Evolutionary conservation across 176 grass and related monocot genomes (phyloP), one percentile per base, ranked within the genome.

Genomic region (Saccharum spontaneum): DNA sequence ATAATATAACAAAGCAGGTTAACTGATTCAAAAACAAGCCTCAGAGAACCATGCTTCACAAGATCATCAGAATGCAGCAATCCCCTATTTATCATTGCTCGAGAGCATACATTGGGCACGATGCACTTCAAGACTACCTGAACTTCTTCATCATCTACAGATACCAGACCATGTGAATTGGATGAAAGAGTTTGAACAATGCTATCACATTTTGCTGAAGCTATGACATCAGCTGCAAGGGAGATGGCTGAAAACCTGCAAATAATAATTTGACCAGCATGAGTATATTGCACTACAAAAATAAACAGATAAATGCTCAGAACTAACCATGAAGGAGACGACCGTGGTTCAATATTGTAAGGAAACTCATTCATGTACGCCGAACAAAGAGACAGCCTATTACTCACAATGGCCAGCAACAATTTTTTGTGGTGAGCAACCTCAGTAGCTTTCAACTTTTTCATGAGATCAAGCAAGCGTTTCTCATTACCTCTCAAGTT

Each of bases 301-400:
- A 76, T 7, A 82, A 77, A 63, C 10, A 60, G 54, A 14, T 10
- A 71, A 15, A 76, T 44, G 10, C 18, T 70, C 68, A 87, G 61
- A 61, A 79, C 92, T 91, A 84, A 98, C 90, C 95, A 94, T 68
- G 91, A 92, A 86, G 85, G 70, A 37, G 76, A 90, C 44, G 82
- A 23, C 6, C 83, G 87, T 7, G 93, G 93, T 86, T 98, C 93
- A 64, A 95, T 73, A 86, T 85, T 77, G 79, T 90, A 98, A 45
- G 95, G 95, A 65, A 98, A 95, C 37, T 91, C 93, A 57, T 90
- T 90, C 75, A 95, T 91, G 86, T 95, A 98, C 30, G 89, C 90
- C 22, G 89, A 87, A 87, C 92, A 95, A 78, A 98, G 82, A 87
- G 89, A 86, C 67, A 92, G 46, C 34, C 83, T 88, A 79, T 89